Base-by-base conservation (phyloP, 352 stramenopile genomes). In the Globisporangium mamillatum region DNA sequence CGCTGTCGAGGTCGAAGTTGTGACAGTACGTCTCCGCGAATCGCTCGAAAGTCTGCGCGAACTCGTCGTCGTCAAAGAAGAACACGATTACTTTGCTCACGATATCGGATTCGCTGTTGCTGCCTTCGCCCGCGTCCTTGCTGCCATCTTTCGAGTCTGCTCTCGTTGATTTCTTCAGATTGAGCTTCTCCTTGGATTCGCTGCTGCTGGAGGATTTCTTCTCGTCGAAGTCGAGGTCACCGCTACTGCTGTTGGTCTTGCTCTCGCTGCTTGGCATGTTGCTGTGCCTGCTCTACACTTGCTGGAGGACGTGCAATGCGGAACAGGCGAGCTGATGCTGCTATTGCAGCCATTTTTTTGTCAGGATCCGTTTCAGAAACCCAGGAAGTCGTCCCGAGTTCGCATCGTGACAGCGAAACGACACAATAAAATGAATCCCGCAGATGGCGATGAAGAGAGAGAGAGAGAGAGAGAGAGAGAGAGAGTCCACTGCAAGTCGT, bases 41-140 rank as follows among this genome's bases (percentile, higher is more conserved):
- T 5, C 64, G 75, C 67, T 91, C 85, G 60, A 93, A 92, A 22
- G 80, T 88, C 56, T 77, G 73, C 9, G 83, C 84, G 58, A 93
- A 93, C 46, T 82, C 83, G 67, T 93, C 85, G 68, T 93, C 82
- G 64, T 91, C 82, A 50, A 93, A 93, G 68, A 93, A 93, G 61
- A 82, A 93, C 41, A 75, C 74, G 63, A 91, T 89, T 53, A 93
- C 85, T 57, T 84, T 84, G 63, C 84, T 67, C 34, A 89, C 80
- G 4, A 92, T 74, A 34, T 79, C 73, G 46, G 48, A 63, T 22
- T 54, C 66, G 63, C 64, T 66, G 44, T 66, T 56, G 16, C 41
- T 32, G 18, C 56, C 63, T 68, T 68, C 59, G 18, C 70, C 32
- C 27, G 69, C 32, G 46, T 77, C 64, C 16, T 76, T 58, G n/a